phyloP scores from a whole-genome alignment of 169 alveolate species.

The Plasmodium malariae region DNA sequence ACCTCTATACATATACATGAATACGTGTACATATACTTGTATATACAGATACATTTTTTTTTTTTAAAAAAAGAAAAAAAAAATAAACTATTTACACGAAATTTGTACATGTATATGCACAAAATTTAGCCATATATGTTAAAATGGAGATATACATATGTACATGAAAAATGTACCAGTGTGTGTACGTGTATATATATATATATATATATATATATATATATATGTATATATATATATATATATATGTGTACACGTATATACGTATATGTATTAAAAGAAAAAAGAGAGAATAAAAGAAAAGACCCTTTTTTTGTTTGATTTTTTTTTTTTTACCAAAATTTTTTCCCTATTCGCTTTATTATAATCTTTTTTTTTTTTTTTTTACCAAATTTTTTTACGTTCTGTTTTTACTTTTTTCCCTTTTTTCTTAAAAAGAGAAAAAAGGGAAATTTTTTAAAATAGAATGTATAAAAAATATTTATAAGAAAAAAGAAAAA shows the following conservation, averaged over 20 bases:
- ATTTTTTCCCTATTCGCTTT: slow-evolving; percentile 32
- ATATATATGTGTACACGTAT: slow-evolving; percentile 15
- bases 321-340: not conserved
- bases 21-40: not conserved
- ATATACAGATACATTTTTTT: not conserved
- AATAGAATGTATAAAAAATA: not conserved
- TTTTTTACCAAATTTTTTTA: too few species aligned
- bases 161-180: not conserved
- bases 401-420: slow-evolving; percentile 10
- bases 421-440: slow-evolving; percentile 21
- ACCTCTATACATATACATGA: not conserved
- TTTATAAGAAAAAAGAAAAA: slow-evolving; percentile 1
- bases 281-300: slow-evolving; percentile 6
- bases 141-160: not conserved
- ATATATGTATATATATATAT: slow-evolving; percentile 3
- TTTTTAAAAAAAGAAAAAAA: not conserved
- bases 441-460: not conserved
- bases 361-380: not conserved
- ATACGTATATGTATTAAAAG: not conserved
- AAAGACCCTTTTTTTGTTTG: slow-evolving; percentile 7
- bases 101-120: not conserved
- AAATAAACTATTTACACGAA: not conserved
- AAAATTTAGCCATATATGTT: not conserved
- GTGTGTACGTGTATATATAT: not conserved
- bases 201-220: slow-evolving; percentile 16